phyloP scores from a whole-genome alignment of 2,329 filamentous ascomycete genomes.

The Neurospora crassa region DNA sequence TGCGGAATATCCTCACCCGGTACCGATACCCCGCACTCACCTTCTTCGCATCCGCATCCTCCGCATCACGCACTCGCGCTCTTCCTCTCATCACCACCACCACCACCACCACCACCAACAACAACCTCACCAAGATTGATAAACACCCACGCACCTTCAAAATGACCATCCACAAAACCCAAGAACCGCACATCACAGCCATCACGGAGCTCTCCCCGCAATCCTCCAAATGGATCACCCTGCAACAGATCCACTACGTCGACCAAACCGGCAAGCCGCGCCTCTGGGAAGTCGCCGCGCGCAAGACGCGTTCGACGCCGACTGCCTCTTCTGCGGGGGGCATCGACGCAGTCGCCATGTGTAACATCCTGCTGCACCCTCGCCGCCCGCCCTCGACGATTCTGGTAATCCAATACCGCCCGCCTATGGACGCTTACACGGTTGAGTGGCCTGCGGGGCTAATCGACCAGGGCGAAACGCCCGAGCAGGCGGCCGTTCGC shows the following conservation, averaged over 20 bases:
- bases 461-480: conserved; percentile 41
- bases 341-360: conserved; percentile 54
- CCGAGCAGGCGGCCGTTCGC: conserved; percentile 41
- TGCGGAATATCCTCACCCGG: neutral
- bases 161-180: conserved; percentile 28
- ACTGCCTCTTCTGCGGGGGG: conserved; percentile 29
- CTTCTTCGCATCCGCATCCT: neutral
- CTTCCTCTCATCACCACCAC: neutral
- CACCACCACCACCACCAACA: neutral
- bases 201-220: conserved; percentile 40
- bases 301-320: conserved; percentile 37
- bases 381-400: conserved; percentile 34
- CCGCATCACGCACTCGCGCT: neutral
- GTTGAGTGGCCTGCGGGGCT: conserved; percentile 47
- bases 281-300: conserved; percentile 51
- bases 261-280: conserved; percentile 45
- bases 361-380: conserved; percentile 45
- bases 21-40: neutral
- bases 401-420: conserved; percentile 43
- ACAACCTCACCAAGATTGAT: neutral
- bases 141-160: conserved; percentile 14
- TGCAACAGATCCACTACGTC: conserved; percentile 46
- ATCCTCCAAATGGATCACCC: conserved; percentile 43
- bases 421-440: conserved; percentile 39
- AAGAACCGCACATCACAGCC: conserved; percentile 35